Conservation (phyloP, 768 basidiomycete species). For the Boletus bicolor region DNA sequence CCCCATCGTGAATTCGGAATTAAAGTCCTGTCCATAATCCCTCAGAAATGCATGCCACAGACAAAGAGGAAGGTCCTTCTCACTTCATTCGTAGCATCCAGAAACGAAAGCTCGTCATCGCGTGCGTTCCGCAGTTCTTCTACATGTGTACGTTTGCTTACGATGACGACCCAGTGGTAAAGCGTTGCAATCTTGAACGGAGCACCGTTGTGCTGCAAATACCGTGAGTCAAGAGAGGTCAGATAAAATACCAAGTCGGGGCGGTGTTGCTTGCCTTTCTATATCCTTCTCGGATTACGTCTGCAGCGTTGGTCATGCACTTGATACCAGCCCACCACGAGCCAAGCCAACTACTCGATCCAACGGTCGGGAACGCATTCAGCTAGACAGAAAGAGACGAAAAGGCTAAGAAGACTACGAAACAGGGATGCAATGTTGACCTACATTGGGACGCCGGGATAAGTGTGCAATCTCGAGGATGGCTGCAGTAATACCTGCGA, state of each 20-base stretch:
- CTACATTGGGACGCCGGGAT: slow-evolving; percentile 1
- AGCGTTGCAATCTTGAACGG: slow-evolving; percentile 32
- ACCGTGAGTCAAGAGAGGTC: background rate
- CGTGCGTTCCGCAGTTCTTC: slow-evolving; percentile 40
- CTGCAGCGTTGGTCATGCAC: slow-evolving; percentile 15
- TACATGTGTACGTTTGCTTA: slow-evolving; percentile 28
- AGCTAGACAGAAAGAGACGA: slow-evolving; percentile 10
- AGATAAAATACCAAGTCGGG: background rate
- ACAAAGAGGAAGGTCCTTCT: background rate
- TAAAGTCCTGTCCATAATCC: slow-evolving; percentile 30
- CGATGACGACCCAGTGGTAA: slow-evolving; percentile 38
- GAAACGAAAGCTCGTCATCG: slow-evolving; percentile 37
- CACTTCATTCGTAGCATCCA: slow-evolving; percentile 35
- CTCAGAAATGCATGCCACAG: background rate
- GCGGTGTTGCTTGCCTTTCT: slow-evolving; percentile 18
- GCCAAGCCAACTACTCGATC: slow-evolving; percentile 20
- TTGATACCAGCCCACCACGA: slow-evolving; percentile 26
- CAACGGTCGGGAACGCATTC: slow-evolving; percentile 29
- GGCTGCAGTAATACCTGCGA: background rate
- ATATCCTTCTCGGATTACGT: slow-evolving; percentile 32
- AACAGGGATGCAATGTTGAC: background rate
- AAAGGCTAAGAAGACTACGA: background rate
- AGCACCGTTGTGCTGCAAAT: slow-evolving; percentile 21
- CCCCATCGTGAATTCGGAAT: slow-evolving; percentile 37
- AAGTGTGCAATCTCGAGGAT: background rate